Base-by-base conservation (phyloP, 768 basidiomycete genomes). In the Lentinus brumalis region DNA sequence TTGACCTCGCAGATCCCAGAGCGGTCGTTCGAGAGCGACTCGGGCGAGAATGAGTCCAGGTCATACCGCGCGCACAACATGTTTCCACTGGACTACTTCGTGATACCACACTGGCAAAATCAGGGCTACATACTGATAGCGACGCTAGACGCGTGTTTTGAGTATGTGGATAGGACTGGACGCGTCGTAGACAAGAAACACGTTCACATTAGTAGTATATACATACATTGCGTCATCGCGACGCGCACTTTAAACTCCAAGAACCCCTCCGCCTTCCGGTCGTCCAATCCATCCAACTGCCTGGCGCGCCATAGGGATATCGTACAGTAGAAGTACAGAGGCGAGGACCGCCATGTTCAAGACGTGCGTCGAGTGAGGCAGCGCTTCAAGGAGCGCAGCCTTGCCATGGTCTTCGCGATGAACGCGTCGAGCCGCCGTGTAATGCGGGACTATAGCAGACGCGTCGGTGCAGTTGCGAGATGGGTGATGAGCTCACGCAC, bases 371-470 rank as follows among this genome's bases (percentile, higher is more conserved):
- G 56, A 6, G 46, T 5, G 38, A 62, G 31, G n/a, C 31, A 56
- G 50, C 21, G 15, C 14, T 47, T 57, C 5, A 57, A 26, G 8
- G 31, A 21, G 12, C 40, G 56, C 5, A 62, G 39, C 39, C 26
- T 47, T 18, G 29, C 52, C 30, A 57, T 7, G 0, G 56, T 29
- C 26, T 49, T 49, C 0, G 42, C 56, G 30, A 62, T n/a, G 45
- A 62, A 46, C 21, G 14, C 52, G 46, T 56, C 56, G 3, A 62
- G 31, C 4, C 15, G 35, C 18, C 45, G 18, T 10, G 60, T 55
- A 15, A 61, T 51, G 15, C 56, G 46, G 10, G 61, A 54, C 61
- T 57, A 42, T 8, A 10, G 35, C 11, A 5, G 26, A 16, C 14
- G 21, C 15, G 15, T 12, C 21, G 26, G 46, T 29, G 4, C 10